These are phyloP conservation scores for Cladosporium sp. DNA, from an alignment of 2,329 filamentous ascomycete genomes.

Conservation along the genomic window DNA sequence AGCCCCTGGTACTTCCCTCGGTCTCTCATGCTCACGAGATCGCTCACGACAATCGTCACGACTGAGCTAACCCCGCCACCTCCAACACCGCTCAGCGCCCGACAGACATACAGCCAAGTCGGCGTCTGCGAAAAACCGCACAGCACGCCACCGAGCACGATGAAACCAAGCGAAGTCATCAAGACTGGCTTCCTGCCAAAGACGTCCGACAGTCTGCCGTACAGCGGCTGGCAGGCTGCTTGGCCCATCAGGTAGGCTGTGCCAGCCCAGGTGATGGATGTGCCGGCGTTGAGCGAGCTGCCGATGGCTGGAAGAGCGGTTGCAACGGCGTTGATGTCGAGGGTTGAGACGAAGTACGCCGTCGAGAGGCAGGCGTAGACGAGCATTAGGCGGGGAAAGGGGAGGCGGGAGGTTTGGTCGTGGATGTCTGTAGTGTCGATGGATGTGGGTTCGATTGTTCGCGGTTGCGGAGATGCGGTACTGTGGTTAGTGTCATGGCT, in stretches of 20 bases:
- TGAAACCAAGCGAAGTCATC: slow-evolving; percentile 25
- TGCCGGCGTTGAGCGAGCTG: neutral
- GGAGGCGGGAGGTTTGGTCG: slow-evolving; percentile 6
- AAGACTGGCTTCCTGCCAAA: slow-evolving; percentile 50
- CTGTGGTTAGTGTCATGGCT: neutral
- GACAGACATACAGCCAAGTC: slow-evolving; percentile 7
- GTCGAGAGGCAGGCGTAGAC: slow-evolving; percentile 7
- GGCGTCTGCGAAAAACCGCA: slow-evolving; percentile 8
- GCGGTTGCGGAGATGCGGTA: neutral
- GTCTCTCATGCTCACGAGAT: slow-evolving; percentile 8
- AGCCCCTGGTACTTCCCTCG: slow-evolving; percentile 9
- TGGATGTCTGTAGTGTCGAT: neutral
- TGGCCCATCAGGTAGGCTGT: slow-evolving; percentile 50
- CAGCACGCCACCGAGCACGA: neutral
- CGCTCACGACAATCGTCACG: slow-evolving; percentile 60
- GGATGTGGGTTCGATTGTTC: neutral
- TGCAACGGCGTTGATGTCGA: slow-evolving; percentile 2
- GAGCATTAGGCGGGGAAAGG: slow-evolving; percentile 6
- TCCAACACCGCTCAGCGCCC: slow-evolving; percentile 42
- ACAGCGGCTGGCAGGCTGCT: slow-evolving; percentile 59
- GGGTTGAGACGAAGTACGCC: slow-evolving; percentile 4
- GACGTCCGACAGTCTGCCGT: slow-evolving; percentile 41
- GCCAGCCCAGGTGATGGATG: slow-evolving; percentile 48
- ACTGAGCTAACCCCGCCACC: slow-evolving; percentile 68
- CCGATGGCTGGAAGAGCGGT: slow-evolving; percentile 3